Base-by-base conservation (phyloP, 73 alveolate genomes). In the Durusdinium trenchii region DNA sequence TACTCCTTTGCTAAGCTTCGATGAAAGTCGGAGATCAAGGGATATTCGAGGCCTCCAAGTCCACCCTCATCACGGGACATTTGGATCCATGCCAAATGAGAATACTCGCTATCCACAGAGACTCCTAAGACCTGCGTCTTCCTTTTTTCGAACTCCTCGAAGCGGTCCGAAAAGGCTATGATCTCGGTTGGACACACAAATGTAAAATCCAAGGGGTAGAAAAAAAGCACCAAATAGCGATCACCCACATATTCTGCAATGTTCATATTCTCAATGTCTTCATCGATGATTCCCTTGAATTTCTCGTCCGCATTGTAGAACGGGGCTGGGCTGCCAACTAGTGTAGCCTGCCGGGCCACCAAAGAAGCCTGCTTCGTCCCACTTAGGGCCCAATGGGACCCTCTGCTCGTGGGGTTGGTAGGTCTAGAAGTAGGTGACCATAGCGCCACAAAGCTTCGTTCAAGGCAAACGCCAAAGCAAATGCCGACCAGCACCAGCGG, bases 151-250 rank as follows among this genome's bases (percentile, higher is more conserved):
- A 91, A 91, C 76, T 91, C 98, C 43, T 91, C 90, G 20, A 91
- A 43, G 45, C 98, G 98, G 50, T 91, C 98, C 18, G 98, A 91
- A 40, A 91, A 91, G 78, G 99, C 99, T 57, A 99, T 99, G 82
- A 99, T 99, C 99, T 99, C 99, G 69, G 99, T 99, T 32, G 99
- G 99, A 99, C 99, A 99, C 61, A 99, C 99, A 99, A 99, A 99
- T 84, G 99, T 99, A 99, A 99, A 99, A 95, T 99, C 99, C 99
- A 99, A 99, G 35, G 99, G 99, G 99, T 99, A 99, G 99, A 99
- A 99, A 99, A 99, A 99, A 64, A 99, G 99, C 84, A 99, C 99
- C 26, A 99, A 99, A 99, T 99, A 99, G 99, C 99, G 99, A 86
- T 99, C 99, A 86, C 99, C 99, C 76, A 30, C 54, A 99, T 99